phyloP scores from a whole-genome alignment of 805 yeast genomes.

The Yarrowia hollandica region DNA sequence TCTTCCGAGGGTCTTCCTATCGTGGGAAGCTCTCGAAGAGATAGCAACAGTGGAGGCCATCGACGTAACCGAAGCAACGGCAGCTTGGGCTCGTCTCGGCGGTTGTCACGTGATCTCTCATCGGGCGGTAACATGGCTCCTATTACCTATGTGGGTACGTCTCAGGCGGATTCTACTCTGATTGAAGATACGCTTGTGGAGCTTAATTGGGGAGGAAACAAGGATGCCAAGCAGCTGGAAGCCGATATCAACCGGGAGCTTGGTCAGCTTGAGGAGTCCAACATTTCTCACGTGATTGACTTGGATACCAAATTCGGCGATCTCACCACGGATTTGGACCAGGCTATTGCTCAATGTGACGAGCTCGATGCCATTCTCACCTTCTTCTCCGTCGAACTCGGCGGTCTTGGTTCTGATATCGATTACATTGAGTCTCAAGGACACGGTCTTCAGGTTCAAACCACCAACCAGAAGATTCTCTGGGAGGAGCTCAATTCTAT shows the following conservation, averaged over 20 bases:
- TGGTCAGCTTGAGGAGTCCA: constrained; percentile 60
- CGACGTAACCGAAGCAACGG: constrained; percentile 17
- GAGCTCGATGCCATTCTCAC: constrained; percentile 56
- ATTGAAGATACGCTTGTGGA: constrained; percentile 73
- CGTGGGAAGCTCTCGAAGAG: background rate
- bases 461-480: constrained; percentile 75
- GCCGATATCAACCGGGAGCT: constrained; percentile 60
- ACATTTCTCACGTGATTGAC: constrained; percentile 56
- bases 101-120: constrained; percentile 3
- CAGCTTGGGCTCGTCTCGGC: constrained; percentile 3
- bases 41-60: background rate
- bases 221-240: constrained; percentile 60
- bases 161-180: constrained; percentile 36
- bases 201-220: constrained; percentile 71
- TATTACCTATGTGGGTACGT: constrained; percentile 17
- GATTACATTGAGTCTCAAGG: constrained; percentile 70
- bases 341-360: constrained; percentile 55
- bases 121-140: constrained; percentile 13
- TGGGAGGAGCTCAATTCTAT: constrained; percentile 70
- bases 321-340: constrained; percentile 47
- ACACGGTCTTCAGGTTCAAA: constrained; percentile 78
- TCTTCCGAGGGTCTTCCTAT: constrained; percentile 16
- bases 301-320: constrained; percentile 49
- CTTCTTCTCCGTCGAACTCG: constrained; percentile 59
- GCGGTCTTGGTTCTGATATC: constrained; percentile 66